Conservation (phyloP, 176 grass and related monocot species). For the Rhipidocladum racemiflorum region DNA sequence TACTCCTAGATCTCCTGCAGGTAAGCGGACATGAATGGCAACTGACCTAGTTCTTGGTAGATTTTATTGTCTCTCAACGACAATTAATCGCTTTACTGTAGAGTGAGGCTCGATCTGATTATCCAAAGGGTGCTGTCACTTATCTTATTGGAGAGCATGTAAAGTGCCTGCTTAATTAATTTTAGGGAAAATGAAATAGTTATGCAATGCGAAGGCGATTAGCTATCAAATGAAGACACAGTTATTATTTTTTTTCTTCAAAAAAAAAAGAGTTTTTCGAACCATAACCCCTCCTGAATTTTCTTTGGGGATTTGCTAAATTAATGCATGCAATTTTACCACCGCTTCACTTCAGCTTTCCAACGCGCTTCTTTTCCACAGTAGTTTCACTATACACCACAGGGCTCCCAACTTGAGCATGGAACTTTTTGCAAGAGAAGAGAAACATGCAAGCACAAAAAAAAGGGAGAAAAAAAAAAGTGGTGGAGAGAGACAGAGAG, state of each 20-base stretch:
- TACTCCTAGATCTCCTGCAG: constrained; percentile 6
- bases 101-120: not conserved
- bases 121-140: not conserved
- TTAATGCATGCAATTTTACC: no score
- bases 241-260: no score
- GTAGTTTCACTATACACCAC: not conserved
- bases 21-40: constrained; percentile 1
- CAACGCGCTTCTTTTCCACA: not conserved
- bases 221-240: no score
- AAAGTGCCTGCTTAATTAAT: constrained; percentile 5
- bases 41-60: constrained; percentile 20
- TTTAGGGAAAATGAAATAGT: not conserved
- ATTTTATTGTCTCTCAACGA: not conserved
- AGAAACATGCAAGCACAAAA: not conserved
- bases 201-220: no score
- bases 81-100: not conserved
- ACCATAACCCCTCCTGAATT: no score
- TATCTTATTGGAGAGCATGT: not conserved
- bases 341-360: no score
- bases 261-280: no score
- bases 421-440: not conserved
- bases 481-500: not conserved
- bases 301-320: no score
- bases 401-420: not conserved
- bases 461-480: no score